phyloP scores from a whole-genome alignment of 805 yeast species.

The Candida sithepensis region DNA sequence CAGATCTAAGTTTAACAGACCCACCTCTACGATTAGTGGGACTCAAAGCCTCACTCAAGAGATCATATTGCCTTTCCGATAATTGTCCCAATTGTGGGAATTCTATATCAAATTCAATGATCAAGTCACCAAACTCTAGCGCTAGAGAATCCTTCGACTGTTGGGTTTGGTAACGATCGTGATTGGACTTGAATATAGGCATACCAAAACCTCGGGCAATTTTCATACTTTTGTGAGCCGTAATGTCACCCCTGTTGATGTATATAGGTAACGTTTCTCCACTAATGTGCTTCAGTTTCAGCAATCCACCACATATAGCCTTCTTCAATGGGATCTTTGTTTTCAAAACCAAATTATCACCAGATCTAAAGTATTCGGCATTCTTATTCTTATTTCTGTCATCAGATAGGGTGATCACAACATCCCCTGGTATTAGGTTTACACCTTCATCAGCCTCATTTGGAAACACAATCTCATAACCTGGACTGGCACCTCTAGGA shows the following conservation, averaged over 20 bases:
- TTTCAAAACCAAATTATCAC: conserved; percentile 19
- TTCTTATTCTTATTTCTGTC: conserved; percentile 28
- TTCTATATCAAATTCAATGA: conserved; percentile 52
- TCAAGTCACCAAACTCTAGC: conserved; percentile 45
- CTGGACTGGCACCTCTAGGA: conserved; percentile 52
- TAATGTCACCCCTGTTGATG: conserved; percentile 48
- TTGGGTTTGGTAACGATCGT: neutral
- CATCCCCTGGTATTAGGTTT: conserved; percentile 62
- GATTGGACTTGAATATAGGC: conserved; percentile 41
- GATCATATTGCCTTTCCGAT: conserved; percentile 31
- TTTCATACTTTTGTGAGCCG: conserved; percentile 42
- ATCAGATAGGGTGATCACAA: conserved; percentile 45
- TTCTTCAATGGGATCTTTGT: conserved; percentile 18
- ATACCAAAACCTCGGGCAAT: conserved; percentile 49
- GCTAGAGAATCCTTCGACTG: neutral
- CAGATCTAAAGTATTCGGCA: conserved; percentile 31
- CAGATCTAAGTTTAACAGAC: neutral
- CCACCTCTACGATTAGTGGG: conserved; percentile 4
- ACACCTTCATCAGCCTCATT: conserved; percentile 66
- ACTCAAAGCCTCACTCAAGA: conserved; percentile 17
- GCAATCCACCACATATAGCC: conserved; percentile 27
- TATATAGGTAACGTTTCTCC: conserved; percentile 36
- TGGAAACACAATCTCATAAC: conserved; percentile 48
- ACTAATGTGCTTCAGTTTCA: conserved; percentile 35
- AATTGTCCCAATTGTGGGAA: conserved; percentile 50